These are phyloP conservation scores for Triticum timopheevii DNA, from an alignment of 176 grass and related monocot species.

Conservation along the genomic window DNA sequence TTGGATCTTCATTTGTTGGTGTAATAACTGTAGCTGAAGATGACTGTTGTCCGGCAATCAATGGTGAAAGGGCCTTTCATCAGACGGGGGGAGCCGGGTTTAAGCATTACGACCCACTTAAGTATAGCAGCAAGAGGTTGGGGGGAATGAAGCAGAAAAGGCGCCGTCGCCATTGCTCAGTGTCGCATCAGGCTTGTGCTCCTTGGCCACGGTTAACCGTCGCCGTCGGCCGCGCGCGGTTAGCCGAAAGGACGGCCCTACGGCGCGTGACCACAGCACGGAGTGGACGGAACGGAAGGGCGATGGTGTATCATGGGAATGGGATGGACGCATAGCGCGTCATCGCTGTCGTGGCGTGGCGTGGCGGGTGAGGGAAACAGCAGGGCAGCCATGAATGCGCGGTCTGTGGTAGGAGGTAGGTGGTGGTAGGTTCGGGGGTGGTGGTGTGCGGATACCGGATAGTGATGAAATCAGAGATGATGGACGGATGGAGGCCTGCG, in stretches of 20 bases:
- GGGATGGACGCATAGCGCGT: not conserved
- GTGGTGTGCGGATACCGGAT: not conserved
- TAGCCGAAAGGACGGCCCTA: not conserved
- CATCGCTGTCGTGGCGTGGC: not conserved
- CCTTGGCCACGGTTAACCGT: not conserved
- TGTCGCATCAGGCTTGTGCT: not conserved
- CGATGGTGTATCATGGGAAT: not conserved
- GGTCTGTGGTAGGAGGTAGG: not conserved
- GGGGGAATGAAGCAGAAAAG: not conserved
- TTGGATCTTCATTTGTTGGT: not conserved
- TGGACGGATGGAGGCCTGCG: not conserved
- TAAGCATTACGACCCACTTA: not conserved
- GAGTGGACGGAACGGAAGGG: not conserved
- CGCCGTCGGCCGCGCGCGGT: not conserved
- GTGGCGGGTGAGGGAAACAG: not conserved
- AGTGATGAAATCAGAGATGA: not conserved
- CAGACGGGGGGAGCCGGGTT: not conserved
- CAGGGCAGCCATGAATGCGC: not conserved
- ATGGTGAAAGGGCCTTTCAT: not conserved
- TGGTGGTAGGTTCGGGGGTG: not conserved
- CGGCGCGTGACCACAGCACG: not conserved
- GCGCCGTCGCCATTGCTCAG: not conserved
- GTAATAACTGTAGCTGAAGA: not conserved
- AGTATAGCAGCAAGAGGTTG: not conserved
- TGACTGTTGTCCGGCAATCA: not conserved